phyloP scores from a whole-genome alignment of 1,284 basidiomycete genomes.

The Coniophora puteana region DNA sequence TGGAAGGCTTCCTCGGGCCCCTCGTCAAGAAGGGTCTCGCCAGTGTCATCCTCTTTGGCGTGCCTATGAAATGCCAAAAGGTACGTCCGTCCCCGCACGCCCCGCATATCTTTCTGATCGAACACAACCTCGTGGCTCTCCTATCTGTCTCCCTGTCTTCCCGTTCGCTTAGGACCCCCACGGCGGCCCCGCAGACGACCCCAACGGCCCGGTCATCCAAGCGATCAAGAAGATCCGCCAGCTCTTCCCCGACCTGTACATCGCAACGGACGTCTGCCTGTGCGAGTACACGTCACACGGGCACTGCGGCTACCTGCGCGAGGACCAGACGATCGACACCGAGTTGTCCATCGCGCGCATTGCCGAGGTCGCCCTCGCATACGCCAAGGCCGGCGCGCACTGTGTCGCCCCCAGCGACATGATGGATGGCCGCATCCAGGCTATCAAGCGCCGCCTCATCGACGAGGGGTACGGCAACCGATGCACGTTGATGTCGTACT shows the following conservation, averaged over 20 bases:
- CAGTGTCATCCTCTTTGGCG: conserved; percentile 96
- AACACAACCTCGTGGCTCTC: conserved; percentile 2
- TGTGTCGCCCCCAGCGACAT: conserved; percentile 99
- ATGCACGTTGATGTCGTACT: conserved; percentile 94
- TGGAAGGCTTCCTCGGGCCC: conserved; percentile 86
- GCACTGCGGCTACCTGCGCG: conserved; percentile 85
- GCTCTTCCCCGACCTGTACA: conserved; percentile 84
- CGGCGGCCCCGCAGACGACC: conserved; percentile 90
- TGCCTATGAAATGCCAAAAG: conserved; percentile 83
- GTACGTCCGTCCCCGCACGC: too few species aligned
- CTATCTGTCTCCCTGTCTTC: too few species aligned
- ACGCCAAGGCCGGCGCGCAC: conserved; percentile 93
- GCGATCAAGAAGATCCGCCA: conserved; percentile 77
- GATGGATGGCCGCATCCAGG: conserved; percentile 96
- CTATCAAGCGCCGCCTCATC: conserved; percentile 87
- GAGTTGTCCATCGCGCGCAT: conserved; percentile 80
- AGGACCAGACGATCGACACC: conserved; percentile 75
- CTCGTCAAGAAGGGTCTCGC: conserved; percentile 87
- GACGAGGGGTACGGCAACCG: conserved; percentile 81
- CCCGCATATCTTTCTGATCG: conserved; percentile 8
- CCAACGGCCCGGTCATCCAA: conserved; percentile 87
- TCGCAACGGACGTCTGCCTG: conserved; percentile 96
- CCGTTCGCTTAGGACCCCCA: conserved; percentile 62
- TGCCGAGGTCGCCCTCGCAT: conserved; percentile 89
- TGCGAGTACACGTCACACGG: conserved; percentile 99